Evolutionary conservation across 2,329 filamentous ascomycete species (phyloP), one percentile per base, ranked within the genome.

Genomic region (Blumeria graminis): DNA sequence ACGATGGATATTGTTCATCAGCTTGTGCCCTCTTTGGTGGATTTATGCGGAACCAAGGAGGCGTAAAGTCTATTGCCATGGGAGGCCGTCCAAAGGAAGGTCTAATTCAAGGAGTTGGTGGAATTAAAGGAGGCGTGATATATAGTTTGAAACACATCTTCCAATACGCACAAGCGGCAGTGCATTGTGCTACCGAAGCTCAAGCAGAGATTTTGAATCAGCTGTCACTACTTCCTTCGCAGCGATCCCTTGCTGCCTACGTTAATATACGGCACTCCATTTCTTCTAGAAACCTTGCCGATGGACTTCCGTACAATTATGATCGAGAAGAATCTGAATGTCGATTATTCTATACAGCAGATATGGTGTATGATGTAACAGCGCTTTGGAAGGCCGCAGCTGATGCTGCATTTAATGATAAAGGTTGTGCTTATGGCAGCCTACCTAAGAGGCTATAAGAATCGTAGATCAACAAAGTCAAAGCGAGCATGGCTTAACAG

Each of bases 91-190:
- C 80, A 0, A 67, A 68, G 10, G 62, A 70, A 0, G 68, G 68
- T 0, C 72, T 74, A 0, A 83, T 81, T 69, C 78, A 82, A 68
- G 74, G 72, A 3, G 71, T 82, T n/a, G 79, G 80, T n/a, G 81
- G 80, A n/a, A 74, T 78, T 52, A 79, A 81, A 62, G 81, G 81
- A 35, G 68, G 69, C 0, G 70, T 74, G 57, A 64, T 61, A 16
- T 36, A 59, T 16, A 14, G 11, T 4, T 66, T 58, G 32, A 8
- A 28, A 1, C 55, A 58, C 16, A 61, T 66, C 34, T 60, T 61
- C 35, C 8, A 14, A 33, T 55, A 60, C 14, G 62, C 38, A 41
- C 38, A 41, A 4, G 2, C 38, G n/a, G 38, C 38, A 3, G 2
- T 41, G 5, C 38, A 1, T 3, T 1, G 5, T 5, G 38, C 38